These are phyloP conservation scores for Ophiostoma sp. DNA, from an alignment of 2,329 filamentous ascomycete genomes.

Conservation along the genomic window DNA sequence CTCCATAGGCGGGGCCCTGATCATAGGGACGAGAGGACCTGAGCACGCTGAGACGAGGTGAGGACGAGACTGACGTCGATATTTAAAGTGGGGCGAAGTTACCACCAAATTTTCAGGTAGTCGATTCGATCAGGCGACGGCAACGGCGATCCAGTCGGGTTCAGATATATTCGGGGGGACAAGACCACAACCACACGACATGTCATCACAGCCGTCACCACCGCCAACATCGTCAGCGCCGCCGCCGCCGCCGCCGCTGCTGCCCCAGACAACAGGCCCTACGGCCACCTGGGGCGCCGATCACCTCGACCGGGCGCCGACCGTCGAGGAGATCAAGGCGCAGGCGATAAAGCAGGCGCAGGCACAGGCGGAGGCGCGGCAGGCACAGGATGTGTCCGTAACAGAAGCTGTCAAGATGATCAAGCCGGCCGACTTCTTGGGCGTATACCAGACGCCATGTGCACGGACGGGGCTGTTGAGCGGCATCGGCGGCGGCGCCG, in stretches of 20 bases:
- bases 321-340: conserved; percentile 35
- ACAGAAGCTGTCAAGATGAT: conserved; percentile 62
- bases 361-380: conserved; percentile 1
- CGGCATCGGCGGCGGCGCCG: conserved; percentile 75
- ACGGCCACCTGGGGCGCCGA: conserved; percentile 27
- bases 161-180: too few relatives aligned
- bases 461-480: conserved; percentile 75
- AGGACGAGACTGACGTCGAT: not conserved
- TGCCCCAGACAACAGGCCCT: conserved; percentile 18
- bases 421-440: conserved; percentile 61
- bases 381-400: conserved; percentile 35
- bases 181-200: not conserved
- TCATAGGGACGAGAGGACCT: too few relatives aligned
- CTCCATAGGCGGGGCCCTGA: not conserved
- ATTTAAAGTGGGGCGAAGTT: not conserved
- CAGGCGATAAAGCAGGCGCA: conserved; percentile 7
- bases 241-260: not conserved
- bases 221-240: not conserved
- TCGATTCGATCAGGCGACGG: not conserved
- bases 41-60: not conserved
- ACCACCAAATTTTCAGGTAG: conserved; percentile 5
- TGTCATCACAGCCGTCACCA: conserved; percentile 5
- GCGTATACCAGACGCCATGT: conserved; percentile 74
- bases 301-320: conserved; percentile 27
- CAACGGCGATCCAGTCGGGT: not conserved